These are phyloP conservation scores for Coffea eugenioides DNA, from an alignment of 257 asterid species.

Conservation along the genomic window DNA sequence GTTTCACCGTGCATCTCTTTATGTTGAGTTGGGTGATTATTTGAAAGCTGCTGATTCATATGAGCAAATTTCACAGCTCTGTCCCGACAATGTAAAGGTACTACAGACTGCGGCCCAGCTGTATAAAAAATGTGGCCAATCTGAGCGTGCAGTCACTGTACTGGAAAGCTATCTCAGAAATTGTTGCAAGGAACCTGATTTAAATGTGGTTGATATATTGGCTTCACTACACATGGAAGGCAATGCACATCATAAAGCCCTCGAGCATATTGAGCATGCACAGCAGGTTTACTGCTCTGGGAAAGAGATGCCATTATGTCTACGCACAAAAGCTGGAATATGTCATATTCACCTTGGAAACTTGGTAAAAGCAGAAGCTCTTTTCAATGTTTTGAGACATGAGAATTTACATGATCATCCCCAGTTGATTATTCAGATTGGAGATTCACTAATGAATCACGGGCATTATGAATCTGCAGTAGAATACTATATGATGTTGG, in stretches of 20 bases:
- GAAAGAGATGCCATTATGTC: constrained; percentile 49
- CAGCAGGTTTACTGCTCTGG: constrained; percentile 35
- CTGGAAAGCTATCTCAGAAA: constrained; percentile 55
- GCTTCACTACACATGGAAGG: constrained; percentile 37
- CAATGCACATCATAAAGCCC: constrained; percentile 55
- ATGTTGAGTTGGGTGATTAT: constrained; percentile 54
- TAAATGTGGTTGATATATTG: constrained; percentile 53
- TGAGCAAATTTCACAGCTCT: too few relatives aligned
- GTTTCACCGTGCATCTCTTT: constrained; percentile 62
- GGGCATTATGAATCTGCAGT: constrained; percentile 45
- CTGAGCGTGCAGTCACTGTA: constrained; percentile 56
- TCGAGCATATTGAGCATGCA: constrained; percentile 61
- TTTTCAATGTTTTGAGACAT: constrained; percentile 42
- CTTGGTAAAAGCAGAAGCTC: constrained; percentile 58
- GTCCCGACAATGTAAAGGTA: too few relatives aligned
- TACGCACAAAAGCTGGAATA: constrained; percentile 67
- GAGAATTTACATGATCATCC: constrained; percentile 40
- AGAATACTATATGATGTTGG: constrained; percentile 64
- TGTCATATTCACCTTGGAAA: constrained; percentile 69
- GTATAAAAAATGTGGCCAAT: constrained; percentile 31
- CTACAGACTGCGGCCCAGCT: too few relatives aligned
- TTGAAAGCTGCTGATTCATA: too few relatives aligned
- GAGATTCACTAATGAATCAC: constrained; percentile 56
- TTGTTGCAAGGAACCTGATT: constrained; percentile 41
- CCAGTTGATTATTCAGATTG: constrained; percentile 50